Evolutionary conservation across 78 protist species (phyloP).

Genomic region (Speleostelium caveatum): DNA sequence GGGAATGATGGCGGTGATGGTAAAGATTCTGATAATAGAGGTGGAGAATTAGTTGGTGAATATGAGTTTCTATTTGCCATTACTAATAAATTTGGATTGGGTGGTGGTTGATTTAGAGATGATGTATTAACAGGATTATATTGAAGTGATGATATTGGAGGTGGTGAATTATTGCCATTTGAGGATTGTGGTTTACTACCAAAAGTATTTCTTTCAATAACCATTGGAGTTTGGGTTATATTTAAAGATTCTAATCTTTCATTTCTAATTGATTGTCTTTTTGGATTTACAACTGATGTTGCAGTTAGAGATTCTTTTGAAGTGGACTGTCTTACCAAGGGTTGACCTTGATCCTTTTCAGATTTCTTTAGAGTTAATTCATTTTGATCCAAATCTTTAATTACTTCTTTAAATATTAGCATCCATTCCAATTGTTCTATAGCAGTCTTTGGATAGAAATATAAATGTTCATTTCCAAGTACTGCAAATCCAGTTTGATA

Average conservation of each 20-base stretch:
- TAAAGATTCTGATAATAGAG: background rate
- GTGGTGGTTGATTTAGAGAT: background rate
- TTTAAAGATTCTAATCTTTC: background rate
- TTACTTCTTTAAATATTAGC: slow-evolving; percentile 19
- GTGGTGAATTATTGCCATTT: background rate
- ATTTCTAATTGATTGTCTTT: slow-evolving; percentile 22
- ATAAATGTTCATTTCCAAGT: slow-evolving; percentile 59
- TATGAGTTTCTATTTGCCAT: background rate
- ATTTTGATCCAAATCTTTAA: slow-evolving; percentile 48
- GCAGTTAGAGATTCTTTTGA: slow-evolving; percentile 10
- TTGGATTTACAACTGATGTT: slow-evolving; percentile 15
- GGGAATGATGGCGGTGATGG: background rate
- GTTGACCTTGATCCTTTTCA: slow-evolving; percentile 11
- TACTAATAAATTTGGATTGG: background rate
- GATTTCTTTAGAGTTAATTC: slow-evolving; percentile 16
- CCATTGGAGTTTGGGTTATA: background rate
- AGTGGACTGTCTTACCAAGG: slow-evolving; percentile 31
- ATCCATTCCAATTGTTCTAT: slow-evolving; percentile 66
- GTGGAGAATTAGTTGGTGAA: background rate
- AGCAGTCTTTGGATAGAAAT: slow-evolving; percentile 48
- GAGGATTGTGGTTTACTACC: background rate
- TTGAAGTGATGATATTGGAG: background rate
- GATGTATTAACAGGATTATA: too few species aligned
- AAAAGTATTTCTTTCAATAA: slow-evolving; percentile 16
- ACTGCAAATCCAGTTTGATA: slow-evolving; percentile 56